These are phyloP conservation scores for Macrocybe gigantea DNA, from an alignment of 768 basidiomycete species.

Conservation along the genomic window DNA sequence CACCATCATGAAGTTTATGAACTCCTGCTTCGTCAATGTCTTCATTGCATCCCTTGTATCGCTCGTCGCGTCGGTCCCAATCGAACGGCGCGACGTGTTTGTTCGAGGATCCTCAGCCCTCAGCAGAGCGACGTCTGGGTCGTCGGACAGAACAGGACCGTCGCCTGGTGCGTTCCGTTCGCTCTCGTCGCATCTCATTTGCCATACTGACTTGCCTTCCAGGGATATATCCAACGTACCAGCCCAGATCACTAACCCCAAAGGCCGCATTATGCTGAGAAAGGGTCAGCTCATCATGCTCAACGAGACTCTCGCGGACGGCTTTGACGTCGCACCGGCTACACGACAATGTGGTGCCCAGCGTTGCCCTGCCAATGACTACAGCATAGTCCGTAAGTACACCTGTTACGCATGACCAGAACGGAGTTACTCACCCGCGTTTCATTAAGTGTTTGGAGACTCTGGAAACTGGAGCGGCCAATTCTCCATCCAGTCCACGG, in stretches of 20 bases:
- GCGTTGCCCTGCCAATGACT: conserved; percentile 20
- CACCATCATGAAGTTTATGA: too few species aligned
- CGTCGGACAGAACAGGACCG: conserved; percentile 23
- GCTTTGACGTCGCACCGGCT: conserved; percentile 21
- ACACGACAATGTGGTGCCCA: conserved; percentile 19
- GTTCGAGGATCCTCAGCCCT: conserved; percentile 25
- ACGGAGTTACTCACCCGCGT: neutral
- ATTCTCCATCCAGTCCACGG: conserved; percentile 18
- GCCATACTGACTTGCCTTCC: neutral
- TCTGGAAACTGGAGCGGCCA: conserved; percentile 29
- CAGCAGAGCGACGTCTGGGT: conserved; percentile 22
- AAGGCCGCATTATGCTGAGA: conserved; percentile 21
- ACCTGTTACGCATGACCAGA: neutral
- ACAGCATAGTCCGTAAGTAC: conserved; percentile 25
- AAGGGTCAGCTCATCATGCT: conserved; percentile 13
- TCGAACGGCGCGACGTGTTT: conserved; percentile 29
- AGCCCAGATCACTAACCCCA: conserved; percentile 23
- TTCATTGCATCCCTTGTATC: conserved; percentile 2
- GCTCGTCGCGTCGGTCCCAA: conserved; percentile 19
- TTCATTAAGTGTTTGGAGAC: conserved; percentile 26
- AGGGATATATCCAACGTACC: conserved; percentile 26
- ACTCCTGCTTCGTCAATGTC: too few species aligned
- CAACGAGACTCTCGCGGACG: conserved; percentile 19
- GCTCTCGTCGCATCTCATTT: too few species aligned
- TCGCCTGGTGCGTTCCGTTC: conserved; percentile 26